Evolutionary conservation across 768 basidiomycete species (phyloP).

Genomic region (Boletus eberwhitei): DNA sequence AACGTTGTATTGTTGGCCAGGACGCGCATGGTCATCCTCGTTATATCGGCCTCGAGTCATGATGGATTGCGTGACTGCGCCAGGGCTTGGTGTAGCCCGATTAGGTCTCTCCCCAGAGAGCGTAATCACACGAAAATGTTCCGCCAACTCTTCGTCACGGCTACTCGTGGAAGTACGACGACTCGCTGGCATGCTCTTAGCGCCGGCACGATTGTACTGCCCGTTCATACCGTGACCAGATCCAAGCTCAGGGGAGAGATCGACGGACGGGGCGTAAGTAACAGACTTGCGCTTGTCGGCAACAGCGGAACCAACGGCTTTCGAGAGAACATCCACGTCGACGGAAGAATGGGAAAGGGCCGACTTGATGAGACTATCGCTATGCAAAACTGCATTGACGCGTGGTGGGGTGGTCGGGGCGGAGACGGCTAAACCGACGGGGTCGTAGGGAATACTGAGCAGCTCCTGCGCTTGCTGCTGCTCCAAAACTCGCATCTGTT

Average conservation of each 20-base stretch:
- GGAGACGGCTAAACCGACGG: conserved; percentile 71
- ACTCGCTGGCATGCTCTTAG: conserved; percentile 92
- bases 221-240: conserved; percentile 43
- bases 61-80: conserved; percentile 50
- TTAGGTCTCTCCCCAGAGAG: conserved; percentile 61
- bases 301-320: conserved; percentile 62
- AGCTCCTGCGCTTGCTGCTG: conserved; percentile 87
- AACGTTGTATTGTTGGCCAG: conserved; percentile 68
- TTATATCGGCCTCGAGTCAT: conserved; percentile 51
- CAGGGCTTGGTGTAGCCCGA: conserved; percentile 54
- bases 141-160: conserved; percentile 78
- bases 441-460: conserved; percentile 67
- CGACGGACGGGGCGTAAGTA: conserved; percentile 75
- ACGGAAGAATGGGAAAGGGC: conserved; percentile 48
- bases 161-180: conserved; percentile 86
- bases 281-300: conserved; percentile 85
- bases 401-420: conserved; percentile 88
- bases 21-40: conserved; percentile 57
- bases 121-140: conserved; percentile 70
- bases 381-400: conserved; percentile 65
- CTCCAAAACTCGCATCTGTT: conserved; percentile 93
- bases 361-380: conserved; percentile 46
- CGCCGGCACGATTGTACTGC: conserved; percentile 68
- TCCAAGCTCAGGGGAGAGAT: conserved; percentile 66
- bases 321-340: conserved; percentile 62